These are phyloP conservation scores for Coemansia sp. DNA, from an alignment of 192 early-diverging fungal genomes.

Conservation along the genomic window DNA sequence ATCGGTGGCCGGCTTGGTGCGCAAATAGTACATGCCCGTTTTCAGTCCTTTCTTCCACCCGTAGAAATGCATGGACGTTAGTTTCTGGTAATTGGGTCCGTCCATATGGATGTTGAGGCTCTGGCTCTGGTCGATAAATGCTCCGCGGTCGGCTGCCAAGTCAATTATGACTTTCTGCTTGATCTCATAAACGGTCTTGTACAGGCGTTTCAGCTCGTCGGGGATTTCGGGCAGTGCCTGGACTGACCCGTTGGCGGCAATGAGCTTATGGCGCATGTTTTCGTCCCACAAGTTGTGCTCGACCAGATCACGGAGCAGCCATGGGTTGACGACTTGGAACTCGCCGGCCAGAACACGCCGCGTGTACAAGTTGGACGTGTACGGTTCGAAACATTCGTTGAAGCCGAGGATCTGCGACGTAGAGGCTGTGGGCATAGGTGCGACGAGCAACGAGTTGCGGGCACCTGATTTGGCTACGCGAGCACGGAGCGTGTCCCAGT, in stretches of 20 bases:
- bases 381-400: conserved; percentile 97
- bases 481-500: conserved; percentile 83
- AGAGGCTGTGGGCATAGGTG: conserved; percentile 97
- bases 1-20: conserved; percentile 92
- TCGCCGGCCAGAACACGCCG: conserved; percentile 94
- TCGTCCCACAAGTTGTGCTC: conserved; percentile 94
- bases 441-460: conserved; percentile 91
- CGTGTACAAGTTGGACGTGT: conserved; percentile 93
- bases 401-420: conserved; percentile 97
- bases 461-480: conserved; percentile 81
- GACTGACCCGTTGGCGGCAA: conserved; percentile 86
- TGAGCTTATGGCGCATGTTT: conserved; percentile 89
- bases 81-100: conserved; percentile 90
- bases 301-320: conserved; percentile 92
- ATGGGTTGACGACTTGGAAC: conserved; percentile 98
- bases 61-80: conserved; percentile 98
- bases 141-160: conserved; percentile 95
- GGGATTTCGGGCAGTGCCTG: conserved; percentile 79
- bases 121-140: conserved; percentile 97
- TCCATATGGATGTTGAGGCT: conserved; percentile 94
- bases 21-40: conserved; percentile 99
- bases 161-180: conserved; percentile 89
- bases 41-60: conserved; percentile 98
- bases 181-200: conserved; percentile 98
- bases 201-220: conserved; percentile 85